Base-by-base conservation (phyloP, 2,329 filamentous ascomycete species). In the Pseudogymnoascus sp. region DNA sequence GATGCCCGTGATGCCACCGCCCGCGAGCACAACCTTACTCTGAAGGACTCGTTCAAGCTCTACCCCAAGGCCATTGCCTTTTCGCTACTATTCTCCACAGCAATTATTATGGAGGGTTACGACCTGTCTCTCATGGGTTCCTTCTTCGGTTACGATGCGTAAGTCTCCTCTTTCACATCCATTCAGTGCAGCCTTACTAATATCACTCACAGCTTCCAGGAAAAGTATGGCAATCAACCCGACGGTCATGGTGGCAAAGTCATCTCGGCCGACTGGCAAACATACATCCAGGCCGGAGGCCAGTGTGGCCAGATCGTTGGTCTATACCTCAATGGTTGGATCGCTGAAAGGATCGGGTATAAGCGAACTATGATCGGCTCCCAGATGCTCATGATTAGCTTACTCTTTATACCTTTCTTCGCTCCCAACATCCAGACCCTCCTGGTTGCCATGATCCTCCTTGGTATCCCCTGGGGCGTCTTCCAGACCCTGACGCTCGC, bases 61-160 rank as follows among this genome's bases (percentile, higher is more conserved):
- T 19, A 59, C 26, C 26, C 16, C n/a, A 19, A 59, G n/a, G 40
- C 40, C n/a, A 22, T 43, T 28, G 26, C 26, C 26, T 28, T 28
- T 28, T 28, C 26, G 26, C 26, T 28, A 28, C 26, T 28, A 28
- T 28, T 28, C 26, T 28, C 26, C 26, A 28, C 26, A 28, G 26
- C 26, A 28, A 28, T 28, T 28, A 74, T 82, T 65, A 82, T 82
- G 80, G 80, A 81, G 64, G 80, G 80, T 2, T 82, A 82, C 69
- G 79, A 82, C 60, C 75, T 77, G 1, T 78, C 77, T 35, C 72
- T 82, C 0, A 69, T 82, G n/a, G 66, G 73, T n/a, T 77, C 75
- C 16, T 80, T 81, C 69, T 79, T 75, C 65, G 79, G 73, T 4
- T 80, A 79, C 69, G 77, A 70, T 1, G 66, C 63, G 26, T 28